Base-by-base conservation (phyloP, 2,329 filamentous ascomycete genomes). In the Fusarium napiforme region DNA sequence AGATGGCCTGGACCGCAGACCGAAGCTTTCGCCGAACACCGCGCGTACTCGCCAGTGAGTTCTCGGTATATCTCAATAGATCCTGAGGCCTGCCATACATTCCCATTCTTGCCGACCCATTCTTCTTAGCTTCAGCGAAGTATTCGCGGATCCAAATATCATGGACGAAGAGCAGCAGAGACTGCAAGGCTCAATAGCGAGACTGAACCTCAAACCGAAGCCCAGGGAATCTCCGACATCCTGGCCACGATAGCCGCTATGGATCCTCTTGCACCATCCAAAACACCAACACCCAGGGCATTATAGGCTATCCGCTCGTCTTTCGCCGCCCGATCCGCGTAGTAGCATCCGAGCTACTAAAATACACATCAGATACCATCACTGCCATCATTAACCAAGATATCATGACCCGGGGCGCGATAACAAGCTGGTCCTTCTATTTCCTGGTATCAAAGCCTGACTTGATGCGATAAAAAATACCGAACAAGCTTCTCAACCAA, bases 111-210 rank as follows among this genome's bases (percentile, higher is more conserved):
- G 4, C 30, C 4, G 30, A 32, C 40, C 9, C 1, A 10, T 42
- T 16, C 6, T 42, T 42, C 39, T 1, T 3, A 23, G 40, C 6
- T 21, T 1, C 6, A 5, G n/a, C 2, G 6, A 23, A 10, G 3
- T 10, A 42, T 42, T 5, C 4, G 5, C 0, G 1, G n/a, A 15
- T n/a, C 40, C 4, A 23, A 42, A 42, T 1, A 9, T 42, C 40
- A 4, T 42, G n/a, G n/a, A 16, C 9, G 4, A 42, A 16, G n/a
- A 42, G n/a, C 14, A 42, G 37, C 11, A 40, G 37, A 40, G 7
- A 7, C 37, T 5, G 0, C 19, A 40, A n/a, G 37, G 21, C 37
- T 1, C 11, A 5, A n/a, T 40, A 40, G 0, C 19, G 37, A 0
- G 12, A 21, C 5, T 16, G 4, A 23, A 23, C 40, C 40, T 42